Evolutionary conservation across 2,329 filamentous ascomycete genomes (phyloP), one percentile per base, ranked within the genome.

Genomic region (Apiospora hydei): DNA sequence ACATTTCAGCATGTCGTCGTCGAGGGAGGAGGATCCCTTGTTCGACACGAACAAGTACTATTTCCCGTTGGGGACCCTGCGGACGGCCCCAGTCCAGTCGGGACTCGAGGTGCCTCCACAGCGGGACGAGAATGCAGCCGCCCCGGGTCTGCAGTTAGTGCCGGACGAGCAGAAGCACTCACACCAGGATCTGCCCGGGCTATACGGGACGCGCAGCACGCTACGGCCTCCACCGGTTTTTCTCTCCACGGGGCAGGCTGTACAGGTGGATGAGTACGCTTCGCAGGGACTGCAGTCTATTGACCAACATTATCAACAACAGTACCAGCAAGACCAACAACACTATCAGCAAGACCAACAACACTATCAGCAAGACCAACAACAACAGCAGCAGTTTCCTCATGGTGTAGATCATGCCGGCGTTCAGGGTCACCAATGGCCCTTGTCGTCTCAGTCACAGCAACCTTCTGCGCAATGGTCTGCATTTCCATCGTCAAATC

Each of bases 31-130:
- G 74, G 72, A 77, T 71, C 72, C 44, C 10, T 43, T 71, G 7
- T 74, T 75, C 67, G 75, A 77, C 47, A 61, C 71, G 66, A 73
- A 76, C 44, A 77, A 77, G 69, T 77, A 75, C 30, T 71, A 73
- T 67, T 77, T 77, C 14, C 74, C 76, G 1, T 44, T 67, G 13
- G 69, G 68, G 13, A 61, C 61, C 24, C 24, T 77, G 49, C 61
- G 64, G 10, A 66, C 70, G 67, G 72, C 74, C 47, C 47, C 67
- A 16, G 30, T 69, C 3, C 74, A 75, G 46, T 74, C 74, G n/a
- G 69, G 76, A 30, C 70, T 76, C 13, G 75, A 76, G 70, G 75
- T 76, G 14, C 53, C 70, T 18, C 69, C 71, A 38, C 69, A 72
- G 71, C 72, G 72, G 68, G 75, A 77, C 61, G 76, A 77, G 64